Base-by-base conservation (phyloP, 1,139 yeast species). In the Pichia terricola region DNA sequence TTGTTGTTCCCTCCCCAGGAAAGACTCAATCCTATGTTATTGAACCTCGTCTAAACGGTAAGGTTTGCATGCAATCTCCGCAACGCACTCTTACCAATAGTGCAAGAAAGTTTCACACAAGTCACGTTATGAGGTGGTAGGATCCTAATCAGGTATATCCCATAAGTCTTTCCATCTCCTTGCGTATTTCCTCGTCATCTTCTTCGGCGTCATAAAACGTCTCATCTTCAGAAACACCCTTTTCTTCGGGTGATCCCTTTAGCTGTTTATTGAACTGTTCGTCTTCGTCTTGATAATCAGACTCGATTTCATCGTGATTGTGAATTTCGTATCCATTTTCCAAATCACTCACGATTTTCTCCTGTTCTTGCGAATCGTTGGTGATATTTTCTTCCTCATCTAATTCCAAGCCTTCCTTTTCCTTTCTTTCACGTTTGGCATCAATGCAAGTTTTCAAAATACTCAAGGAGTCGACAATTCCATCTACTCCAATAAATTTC, bases 121-220 rank as follows among this genome's bases (percentile, higher is more conserved):
- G 22, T 16, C 22, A 16, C 22, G 22, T 16, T 16, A 16, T 16
- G 22, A 16, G 22, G 22, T 16, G 22, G 22, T 16, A 16, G 22
- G 22, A 16, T 16, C 22, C 22, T 16, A 16, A 16, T 16, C 22
- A 30, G 9, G 41, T 33, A 35, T 47, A 43, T 9, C 45, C 40
- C 42, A 49, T 40, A 7, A 49, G 40, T 37, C 42, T 39, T 28
- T 44, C 45, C 45, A 48, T 42, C 34, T 48, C 32, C 10, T 30
- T 16, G 22, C 22, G 22, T 16, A 16, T 16, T 16, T 39, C 39
- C 4, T 32, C 38, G 2, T 40, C 37, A n/a, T 34, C 38, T n/a
- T 42, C 43, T 32, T 40, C 43, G 16, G 10, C 9, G 10, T 22
- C 45, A 27, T 33, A 30, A 2, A n/a, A 35, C 28, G 22, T 6